Evolutionary conservation across 495 filamentous ascomycete species (phyloP).

Genomic region (Penicillium maclennaniae): DNA sequence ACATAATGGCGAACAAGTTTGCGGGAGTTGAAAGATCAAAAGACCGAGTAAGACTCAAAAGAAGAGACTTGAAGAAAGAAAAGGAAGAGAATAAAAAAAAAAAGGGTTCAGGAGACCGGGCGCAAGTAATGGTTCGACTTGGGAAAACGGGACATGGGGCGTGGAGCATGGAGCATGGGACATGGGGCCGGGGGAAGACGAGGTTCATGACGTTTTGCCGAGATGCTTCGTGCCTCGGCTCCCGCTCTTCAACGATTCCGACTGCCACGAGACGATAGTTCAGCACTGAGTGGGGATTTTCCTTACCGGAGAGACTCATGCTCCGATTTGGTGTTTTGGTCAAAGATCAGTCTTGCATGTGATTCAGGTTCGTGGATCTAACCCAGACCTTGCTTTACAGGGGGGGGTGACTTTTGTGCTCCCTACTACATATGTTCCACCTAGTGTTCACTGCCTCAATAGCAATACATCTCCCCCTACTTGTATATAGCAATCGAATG

Average conservation of each 20-base stretch:
- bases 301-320: no score
- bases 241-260: slow-evolving; percentile 21
- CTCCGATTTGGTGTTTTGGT: not conserved
- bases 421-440: not conserved
- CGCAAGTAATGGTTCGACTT: slow-evolving; percentile 39
- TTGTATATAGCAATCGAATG: not conserved
- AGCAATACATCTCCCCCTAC: not conserved
- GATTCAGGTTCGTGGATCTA: slow-evolving; percentile 1
- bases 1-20: slow-evolving; percentile 28
- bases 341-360: slow-evolving; percentile 3
- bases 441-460: not conserved
- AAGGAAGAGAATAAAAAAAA: no score
- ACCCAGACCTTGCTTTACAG: not conserved
- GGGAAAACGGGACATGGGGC: slow-evolving; percentile 1
- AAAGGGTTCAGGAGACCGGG: slow-evolving; percentile 14
- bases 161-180: not conserved
- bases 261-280: not conserved
- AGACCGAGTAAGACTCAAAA: not conserved
- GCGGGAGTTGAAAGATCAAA: not conserved
- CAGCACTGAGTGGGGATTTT: not conserved
- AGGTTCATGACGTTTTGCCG: slow-evolving; percentile 47
- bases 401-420: not conserved
- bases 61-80: no score
- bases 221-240: slow-evolving; percentile 39
- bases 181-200: not conserved